A percentile compares a stretch with the other conserved stretches of the same genome.
phyloP scores from a whole-genome alignment of 2,329 filamentous ascomycete genomes.

The Emmonsiellopsis sp. region DNA sequence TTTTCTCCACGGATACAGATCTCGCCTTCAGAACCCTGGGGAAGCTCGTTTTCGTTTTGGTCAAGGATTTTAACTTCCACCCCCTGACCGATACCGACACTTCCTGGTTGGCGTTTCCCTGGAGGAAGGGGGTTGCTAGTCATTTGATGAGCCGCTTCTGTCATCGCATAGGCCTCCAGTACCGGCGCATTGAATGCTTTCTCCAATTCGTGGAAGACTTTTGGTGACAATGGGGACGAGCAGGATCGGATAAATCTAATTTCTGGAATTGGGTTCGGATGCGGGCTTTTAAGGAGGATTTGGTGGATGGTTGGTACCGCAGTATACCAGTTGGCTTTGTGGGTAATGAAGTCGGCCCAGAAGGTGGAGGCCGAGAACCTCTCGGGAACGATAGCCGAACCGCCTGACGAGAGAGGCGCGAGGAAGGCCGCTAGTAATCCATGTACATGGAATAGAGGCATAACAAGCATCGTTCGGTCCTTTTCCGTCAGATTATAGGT shows the following conservation, averaged over 20 bases:
- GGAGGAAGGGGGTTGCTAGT: constrained; percentile 56
- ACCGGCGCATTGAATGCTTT: constrained; percentile 68
- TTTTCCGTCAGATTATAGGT: constrained; percentile 64
- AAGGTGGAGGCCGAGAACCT: constrained; percentile 78
- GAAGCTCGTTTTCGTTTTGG: constrained; percentile 56
- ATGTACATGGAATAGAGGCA: constrained; percentile 87
- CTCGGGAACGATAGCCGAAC: constrained; percentile 67
- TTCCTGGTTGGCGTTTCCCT: constrained; percentile 67
- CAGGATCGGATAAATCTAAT: constrained; percentile 86
- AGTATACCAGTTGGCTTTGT: constrained; percentile 84
- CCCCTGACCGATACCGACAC: constrained; percentile 73
- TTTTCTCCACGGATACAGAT: constrained; percentile 78
- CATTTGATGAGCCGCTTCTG: constrained; percentile 59
- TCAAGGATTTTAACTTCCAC: constrained; percentile 74
- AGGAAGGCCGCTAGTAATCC: constrained; percentile 78
- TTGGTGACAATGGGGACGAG: constrained; percentile 73
- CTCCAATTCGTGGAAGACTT: constrained; percentile 71
- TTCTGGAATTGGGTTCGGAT: constrained; percentile 57
- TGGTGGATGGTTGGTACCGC: constrained; percentile 91
- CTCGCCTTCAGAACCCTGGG: constrained; percentile 64
- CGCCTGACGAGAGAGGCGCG: constrained; percentile 64
- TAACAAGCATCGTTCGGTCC: constrained; percentile 77
- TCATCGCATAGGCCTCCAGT: constrained; percentile 87
- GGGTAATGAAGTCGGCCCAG: constrained; percentile 65
- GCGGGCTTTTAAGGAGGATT: constrained; percentile 67